These are phyloP conservation scores for Elsinoe perseae DNA, from an alignment of 2,329 filamentous ascomycete species.

Conservation along the genomic window DNA sequence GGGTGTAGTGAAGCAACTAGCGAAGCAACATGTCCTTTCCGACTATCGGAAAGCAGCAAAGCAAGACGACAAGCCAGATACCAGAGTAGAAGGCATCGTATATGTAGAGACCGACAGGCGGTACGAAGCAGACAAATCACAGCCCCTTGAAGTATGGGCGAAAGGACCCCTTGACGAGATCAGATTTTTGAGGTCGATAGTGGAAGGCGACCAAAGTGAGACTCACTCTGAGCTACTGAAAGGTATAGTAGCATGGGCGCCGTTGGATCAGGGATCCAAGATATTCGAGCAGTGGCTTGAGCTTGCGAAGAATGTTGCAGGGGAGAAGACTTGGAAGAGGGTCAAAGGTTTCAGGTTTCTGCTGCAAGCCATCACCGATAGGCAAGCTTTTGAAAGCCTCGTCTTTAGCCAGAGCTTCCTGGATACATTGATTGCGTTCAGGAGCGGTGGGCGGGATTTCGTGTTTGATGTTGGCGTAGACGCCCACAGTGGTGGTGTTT, in stretches of 20 bases:
- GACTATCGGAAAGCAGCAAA: conserved; percentile 26
- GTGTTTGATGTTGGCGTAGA: conserved; percentile 82
- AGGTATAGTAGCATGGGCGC: conserved; percentile 79
- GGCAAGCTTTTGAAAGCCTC: conserved; percentile 30
- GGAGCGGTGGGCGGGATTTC: conserved; percentile 50
- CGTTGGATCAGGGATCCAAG: conserved; percentile 56
- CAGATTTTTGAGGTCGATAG: conserved; percentile 58
- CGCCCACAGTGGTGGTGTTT: conserved; percentile 64
- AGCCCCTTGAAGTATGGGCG: conserved; percentile 49
- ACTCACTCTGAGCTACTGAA: conserved; percentile 50
- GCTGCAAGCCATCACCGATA: conserved; percentile 50
- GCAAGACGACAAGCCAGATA: conserved; percentile 32
- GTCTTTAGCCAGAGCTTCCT: conserved; percentile 31
- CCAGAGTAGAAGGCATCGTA: conserved; percentile 55
- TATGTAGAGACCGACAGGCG: conserved; percentile 74
- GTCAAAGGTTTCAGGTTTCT: conserved; percentile 77
- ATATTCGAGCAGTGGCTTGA: conserved; percentile 59
- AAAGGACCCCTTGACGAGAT: conserved; percentile 64
- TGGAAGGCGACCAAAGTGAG: conserved; percentile 44
- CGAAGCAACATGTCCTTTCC: conserved; percentile 50
- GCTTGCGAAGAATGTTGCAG: conserved; percentile 53
- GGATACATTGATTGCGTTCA: conserved; percentile 51
- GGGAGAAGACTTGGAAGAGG: conserved; percentile 53
- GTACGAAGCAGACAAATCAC: conserved; percentile 22
- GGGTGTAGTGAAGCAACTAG: conserved; percentile 50